phyloP scores from a whole-genome alignment of 208 protist species.

The Leishmania major region DNA sequence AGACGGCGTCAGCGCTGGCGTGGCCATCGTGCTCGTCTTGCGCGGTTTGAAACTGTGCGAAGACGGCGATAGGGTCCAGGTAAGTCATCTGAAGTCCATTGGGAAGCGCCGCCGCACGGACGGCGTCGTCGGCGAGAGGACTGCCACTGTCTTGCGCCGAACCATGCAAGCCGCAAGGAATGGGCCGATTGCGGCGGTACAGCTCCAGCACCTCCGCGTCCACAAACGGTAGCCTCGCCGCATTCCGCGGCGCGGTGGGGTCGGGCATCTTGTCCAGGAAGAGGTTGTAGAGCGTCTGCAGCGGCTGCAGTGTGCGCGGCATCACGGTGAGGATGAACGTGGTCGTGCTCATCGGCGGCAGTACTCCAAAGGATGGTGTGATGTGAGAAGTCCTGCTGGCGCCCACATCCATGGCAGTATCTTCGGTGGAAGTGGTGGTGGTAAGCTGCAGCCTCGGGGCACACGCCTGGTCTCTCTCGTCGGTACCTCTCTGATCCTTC shows the following conservation, averaged over 20 bases:
- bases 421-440: constrained; percentile 8
- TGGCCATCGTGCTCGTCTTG: background rate
- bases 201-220: constrained; percentile 34
- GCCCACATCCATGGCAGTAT: constrained; percentile 8
- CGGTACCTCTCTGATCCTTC: background rate
- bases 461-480: background rate
- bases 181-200: constrained; percentile 27
- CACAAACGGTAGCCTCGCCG: constrained; percentile 22
- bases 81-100: constrained; percentile 28
- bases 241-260: constrained; percentile 25
- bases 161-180: constrained; percentile 17
- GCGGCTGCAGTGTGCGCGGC: constrained; percentile 21
- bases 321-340: constrained; percentile 32
- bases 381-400: constrained; percentile 14
- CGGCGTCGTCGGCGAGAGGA: background rate
- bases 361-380: constrained; percentile 17
- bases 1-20: constrained; percentile 31
- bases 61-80: constrained; percentile 29
- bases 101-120: background rate
- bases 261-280: constrained; percentile 77
- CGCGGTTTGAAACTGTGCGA: constrained; percentile 15
- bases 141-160: background rate
- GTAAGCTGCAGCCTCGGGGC: background rate
- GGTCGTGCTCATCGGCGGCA: constrained; percentile 27
- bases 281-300: constrained; percentile 59